Base-by-base conservation (phyloP, 2,329 filamentous ascomycete genomes). In the Aspergillus uvarum region DNA sequence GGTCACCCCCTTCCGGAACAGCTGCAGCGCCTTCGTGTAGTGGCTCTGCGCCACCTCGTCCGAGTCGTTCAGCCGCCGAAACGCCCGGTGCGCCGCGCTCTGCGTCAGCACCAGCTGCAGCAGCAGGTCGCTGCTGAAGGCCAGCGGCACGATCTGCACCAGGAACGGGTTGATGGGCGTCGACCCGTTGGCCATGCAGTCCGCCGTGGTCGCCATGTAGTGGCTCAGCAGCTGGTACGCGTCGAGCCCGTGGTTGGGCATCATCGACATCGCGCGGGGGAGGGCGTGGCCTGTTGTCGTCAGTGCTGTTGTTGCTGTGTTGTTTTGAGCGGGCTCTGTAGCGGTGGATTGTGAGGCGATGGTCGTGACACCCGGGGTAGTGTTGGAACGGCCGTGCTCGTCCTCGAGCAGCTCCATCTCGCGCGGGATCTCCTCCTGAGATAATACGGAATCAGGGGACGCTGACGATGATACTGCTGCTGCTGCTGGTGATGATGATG, bases 171-270 rank as follows among this genome's bases (percentile, higher is more conserved):
- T 82, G 47, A 79, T 69, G 1, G 75, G 72, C 0, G 79, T 80
- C 1, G 80, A 79, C 0, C 78, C 79, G 56, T 82, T 82, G 32
- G 77, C 79, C 79, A 82, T 81, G 54, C 77, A 80, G 48, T 77
- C 76, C 16, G 78, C 76, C 0, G 79, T 82, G 1, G 77, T 77
- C 1, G 72, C 67, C 5, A 81, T 63, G 61, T 82, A 82, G 65
- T 81, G 80, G 57, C 76, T 77, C 10, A 82, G 71, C 5, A 82
- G 72, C 51, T 81, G 63, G 44, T 69, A 72, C 2, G 68, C 70
- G 21, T 73, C 71, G 0, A 65, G 59, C 29, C 70, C 65, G 38
- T 70, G 70, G 2, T 70, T 69, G 1, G 71, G 70, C 8, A 73
- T 56, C 67, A 73, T 67, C 3, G 71, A 73, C 44, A 72, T 52